Percentiles rank a stretch among this genome's conserved stretches.
phyloP scores from a whole-genome alignment of 1,284 basidiomycete species.

The Puccinia sorghi region DNA sequence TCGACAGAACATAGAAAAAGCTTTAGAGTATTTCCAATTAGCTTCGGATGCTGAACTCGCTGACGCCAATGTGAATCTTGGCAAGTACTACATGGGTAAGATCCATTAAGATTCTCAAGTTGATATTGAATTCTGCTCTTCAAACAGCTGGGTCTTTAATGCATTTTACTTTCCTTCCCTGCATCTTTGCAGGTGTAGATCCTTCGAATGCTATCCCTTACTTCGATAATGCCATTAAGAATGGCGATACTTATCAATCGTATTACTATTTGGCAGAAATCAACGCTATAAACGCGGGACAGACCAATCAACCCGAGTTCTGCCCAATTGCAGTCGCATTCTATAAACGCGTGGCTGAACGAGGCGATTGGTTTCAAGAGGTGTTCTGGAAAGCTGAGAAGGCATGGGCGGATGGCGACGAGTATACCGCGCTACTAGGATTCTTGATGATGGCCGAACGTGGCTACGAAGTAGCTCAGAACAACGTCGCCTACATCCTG shows the following conservation, averaged over 20 bases:
- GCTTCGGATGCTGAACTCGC: constrained; percentile 82
- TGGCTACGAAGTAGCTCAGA: constrained; percentile 89
- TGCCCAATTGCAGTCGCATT: constrained; percentile 84
- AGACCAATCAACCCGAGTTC: constrained; percentile 64
- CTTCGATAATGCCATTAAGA: constrained; percentile 77
- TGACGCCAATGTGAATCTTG: constrained; percentile 87
- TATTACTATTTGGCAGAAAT: constrained; percentile 86
- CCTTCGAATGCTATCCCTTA: constrained; percentile 65
- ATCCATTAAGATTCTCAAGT: background rate
- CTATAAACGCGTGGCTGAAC: constrained; percentile 83
- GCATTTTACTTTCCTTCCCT: constrained; percentile 30
- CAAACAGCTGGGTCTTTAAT: constrained; percentile 51
- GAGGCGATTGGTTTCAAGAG: constrained; percentile 82
- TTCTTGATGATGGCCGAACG: constrained; percentile 94
- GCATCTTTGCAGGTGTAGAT: constrained; percentile 35
- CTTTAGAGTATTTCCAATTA: constrained; percentile 69
- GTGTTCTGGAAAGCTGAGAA: constrained; percentile 78
- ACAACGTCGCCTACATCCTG: constrained; percentile 88
- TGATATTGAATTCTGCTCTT: constrained; percentile 15
- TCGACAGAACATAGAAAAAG: constrained; percentile 63
- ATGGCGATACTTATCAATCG: constrained; percentile 85
- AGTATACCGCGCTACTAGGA: constrained; percentile 71
- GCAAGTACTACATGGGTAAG: constrained; percentile 75
- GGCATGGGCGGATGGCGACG: constrained; percentile 72
- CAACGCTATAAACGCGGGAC: constrained; percentile 66